A percentile compares a stretch with the other conserved stretches of the same genome.
phyloP scores from a whole-genome alignment of 2,329 filamentous ascomycete genomes.

The Fusarium hostae region DNA sequence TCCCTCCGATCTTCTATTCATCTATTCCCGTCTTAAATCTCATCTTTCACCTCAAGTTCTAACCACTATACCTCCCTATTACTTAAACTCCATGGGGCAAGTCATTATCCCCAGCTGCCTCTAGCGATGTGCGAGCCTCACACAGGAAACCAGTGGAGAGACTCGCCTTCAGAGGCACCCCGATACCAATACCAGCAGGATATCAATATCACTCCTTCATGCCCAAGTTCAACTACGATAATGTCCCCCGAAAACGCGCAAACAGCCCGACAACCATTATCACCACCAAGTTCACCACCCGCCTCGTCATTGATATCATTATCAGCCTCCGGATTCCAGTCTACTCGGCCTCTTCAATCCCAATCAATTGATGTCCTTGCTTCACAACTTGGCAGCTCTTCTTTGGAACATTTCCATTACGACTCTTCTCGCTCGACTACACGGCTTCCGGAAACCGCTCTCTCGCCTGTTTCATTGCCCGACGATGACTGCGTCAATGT shows the following conservation, averaged over 20 bases:
- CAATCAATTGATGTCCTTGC: conserved; percentile 39
- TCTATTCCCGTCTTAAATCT: conserved; percentile 1
- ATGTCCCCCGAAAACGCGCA: conserved; percentile 7
- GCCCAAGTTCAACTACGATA: background rate
- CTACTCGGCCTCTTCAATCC: background rate
- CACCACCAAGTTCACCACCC: conserved; percentile 35
- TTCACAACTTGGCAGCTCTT: conserved; percentile 38
- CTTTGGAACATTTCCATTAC: conserved; percentile 24
- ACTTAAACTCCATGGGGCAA: conserved; percentile 36
- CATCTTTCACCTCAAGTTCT: background rate
- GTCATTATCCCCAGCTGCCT: conserved; percentile 21
- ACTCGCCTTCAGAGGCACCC: conserved; percentile 27
- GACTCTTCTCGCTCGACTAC: background rate
- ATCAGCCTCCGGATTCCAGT: conserved; percentile 1
- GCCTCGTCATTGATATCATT: conserved; percentile 9
- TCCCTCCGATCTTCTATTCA: conserved; percentile 9
- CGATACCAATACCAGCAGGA: conserved; percentile 4
- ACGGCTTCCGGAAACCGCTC: conserved; percentile 2
- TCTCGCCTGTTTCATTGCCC: conserved; percentile 33
- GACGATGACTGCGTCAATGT: conserved; percentile 24
- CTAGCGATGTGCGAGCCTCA: conserved; percentile 42
- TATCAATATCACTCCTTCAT: background rate
- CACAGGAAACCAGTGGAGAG: conserved; percentile 29
- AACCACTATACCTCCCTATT: background rate
- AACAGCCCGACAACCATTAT: conserved; percentile 23